Percentiles rank a stretch among this genome's conserved stretches.
Conservation (phyloP, 305 asterid species). For the Fraxinus angustifolia region DNA sequence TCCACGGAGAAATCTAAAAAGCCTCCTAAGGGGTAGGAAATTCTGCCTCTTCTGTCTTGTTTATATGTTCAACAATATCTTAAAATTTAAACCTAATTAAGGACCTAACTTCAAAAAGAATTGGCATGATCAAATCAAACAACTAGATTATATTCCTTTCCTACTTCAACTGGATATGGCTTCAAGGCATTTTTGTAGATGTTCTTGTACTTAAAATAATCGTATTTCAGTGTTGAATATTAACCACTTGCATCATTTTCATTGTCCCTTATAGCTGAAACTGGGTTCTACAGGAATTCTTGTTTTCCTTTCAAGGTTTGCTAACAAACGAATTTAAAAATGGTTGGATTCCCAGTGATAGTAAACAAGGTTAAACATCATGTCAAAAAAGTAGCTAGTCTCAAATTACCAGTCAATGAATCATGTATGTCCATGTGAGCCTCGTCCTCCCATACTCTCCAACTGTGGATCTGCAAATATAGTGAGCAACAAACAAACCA, state of each 20-base stretch:
- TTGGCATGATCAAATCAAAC: not conserved
- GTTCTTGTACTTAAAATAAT: not conserved
- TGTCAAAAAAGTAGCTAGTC: not conserved
- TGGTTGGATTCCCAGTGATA: slow-evolving; percentile 9
- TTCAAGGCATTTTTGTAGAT: not conserved
- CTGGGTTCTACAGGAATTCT: not conserved
- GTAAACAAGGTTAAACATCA: slow-evolving; percentile 5
- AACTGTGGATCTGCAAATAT: slow-evolving; percentile 68
- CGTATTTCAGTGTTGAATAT: not conserved
- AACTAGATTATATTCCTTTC: not conserved
- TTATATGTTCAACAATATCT: not conserved
- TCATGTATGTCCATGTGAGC: slow-evolving; percentile 72
- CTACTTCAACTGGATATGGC: not conserved
- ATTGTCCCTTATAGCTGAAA: not conserved
- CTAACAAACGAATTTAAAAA: not conserved
- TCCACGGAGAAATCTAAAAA: not conserved
- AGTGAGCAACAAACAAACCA: too few species aligned
- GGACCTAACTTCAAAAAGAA: not conserved
- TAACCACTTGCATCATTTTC: not conserved
- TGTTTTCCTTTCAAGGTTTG: not conserved
- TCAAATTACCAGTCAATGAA: slow-evolving; percentile 57
- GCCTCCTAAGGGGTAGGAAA: not conserved
- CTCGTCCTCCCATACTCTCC: slow-evolving; percentile 97
- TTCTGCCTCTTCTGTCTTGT: not conserved
- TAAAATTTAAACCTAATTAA: not conserved